Base-by-base conservation (phyloP, 2,329 filamentous ascomycete genomes). In the Ceratocystis papillata region DNA sequence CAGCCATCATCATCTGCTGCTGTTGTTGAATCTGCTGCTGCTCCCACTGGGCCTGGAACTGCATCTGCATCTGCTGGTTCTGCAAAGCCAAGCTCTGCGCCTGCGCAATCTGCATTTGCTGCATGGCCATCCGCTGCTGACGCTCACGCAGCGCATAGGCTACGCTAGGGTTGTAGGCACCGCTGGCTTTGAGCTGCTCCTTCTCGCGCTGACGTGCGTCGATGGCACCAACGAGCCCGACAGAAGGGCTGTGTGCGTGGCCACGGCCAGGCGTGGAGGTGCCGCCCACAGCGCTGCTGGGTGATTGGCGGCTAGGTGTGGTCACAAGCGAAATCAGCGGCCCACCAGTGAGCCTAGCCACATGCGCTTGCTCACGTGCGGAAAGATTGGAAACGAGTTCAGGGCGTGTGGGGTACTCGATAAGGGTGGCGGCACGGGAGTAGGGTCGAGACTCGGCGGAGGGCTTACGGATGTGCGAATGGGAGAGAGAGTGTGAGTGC, bases 311-410 rank as follows among this genome's bases (percentile, higher is more conserved):
- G 28, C 15, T 15, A 2, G 55, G 55, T 25, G 55, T 59, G 7
- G 44, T 63, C 30, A 48, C 61, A 73, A 95, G 78, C 67, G 83
- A 85, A 70, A 95, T 82, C 62, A 96, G 78, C 0, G 91, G 88
- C 0, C 85, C 86, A 0, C 89, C 88, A 0, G 90, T 96, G 70
- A 90, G 80, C 46, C 88, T 84, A 8, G 91, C 89, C n/a, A 96
- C 82, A 70, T 95, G 87, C 75, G 95, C 90, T 73, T 95, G 91
- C 74, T 96, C 91, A 17, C 88, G 84, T 20, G 91, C 91, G 22
- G 89, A 91, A n/a, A 96, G 79, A 67, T 87, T 83, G 0, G 82
- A 79, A 28, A 72, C 78, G 59, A 72, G 83, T 83, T 57, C 84
- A 82, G 12, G 87, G 89, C 63, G 77, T 77, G 85, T 82, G 0